Conservation (phyloP, 2,329 filamentous ascomycete species). For the Sporothrix brunneoviolacea region DNA sequence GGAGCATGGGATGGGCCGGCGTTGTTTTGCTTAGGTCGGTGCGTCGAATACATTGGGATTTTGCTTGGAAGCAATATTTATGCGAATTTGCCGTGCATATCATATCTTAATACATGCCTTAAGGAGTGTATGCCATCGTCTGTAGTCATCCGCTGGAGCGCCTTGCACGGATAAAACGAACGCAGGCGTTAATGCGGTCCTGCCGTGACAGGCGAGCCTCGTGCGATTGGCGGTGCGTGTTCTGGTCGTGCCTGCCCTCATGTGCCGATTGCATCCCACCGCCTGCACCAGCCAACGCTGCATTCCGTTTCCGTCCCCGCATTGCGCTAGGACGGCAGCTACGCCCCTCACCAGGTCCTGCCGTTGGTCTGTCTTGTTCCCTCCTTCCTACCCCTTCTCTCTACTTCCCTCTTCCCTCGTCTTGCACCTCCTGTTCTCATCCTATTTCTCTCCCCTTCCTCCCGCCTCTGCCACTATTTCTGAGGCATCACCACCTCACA, state of each 20-base stretch:
- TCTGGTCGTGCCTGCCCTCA: no score
- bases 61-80: background rate
- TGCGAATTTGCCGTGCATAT: no score
- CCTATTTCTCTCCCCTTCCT: background rate
- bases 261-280: no score
- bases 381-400: background rate
- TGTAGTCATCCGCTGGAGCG: no score
- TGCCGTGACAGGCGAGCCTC: no score
- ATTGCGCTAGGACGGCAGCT: constrained; percentile 9
- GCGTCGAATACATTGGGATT: constrained; percentile 13
- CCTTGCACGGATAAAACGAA: no score
- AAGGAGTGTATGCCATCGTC: no score
- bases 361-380: background rate
- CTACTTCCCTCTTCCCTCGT: background rate
- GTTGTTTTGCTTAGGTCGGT: constrained; percentile 15
- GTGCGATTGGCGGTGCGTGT: no score
- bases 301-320: constrained; percentile 6
- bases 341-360: constrained; percentile 7
- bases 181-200: no score
- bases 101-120: no score
- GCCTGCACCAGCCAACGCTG: constrained; percentile 1
- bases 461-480: background rate
- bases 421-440: background rate
- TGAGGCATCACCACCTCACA: background rate
- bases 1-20: constrained; percentile 15